phyloP scores from a whole-genome alignment of 2,329 filamentous ascomycete genomes.

The Waltergamsia citrina region DNA sequence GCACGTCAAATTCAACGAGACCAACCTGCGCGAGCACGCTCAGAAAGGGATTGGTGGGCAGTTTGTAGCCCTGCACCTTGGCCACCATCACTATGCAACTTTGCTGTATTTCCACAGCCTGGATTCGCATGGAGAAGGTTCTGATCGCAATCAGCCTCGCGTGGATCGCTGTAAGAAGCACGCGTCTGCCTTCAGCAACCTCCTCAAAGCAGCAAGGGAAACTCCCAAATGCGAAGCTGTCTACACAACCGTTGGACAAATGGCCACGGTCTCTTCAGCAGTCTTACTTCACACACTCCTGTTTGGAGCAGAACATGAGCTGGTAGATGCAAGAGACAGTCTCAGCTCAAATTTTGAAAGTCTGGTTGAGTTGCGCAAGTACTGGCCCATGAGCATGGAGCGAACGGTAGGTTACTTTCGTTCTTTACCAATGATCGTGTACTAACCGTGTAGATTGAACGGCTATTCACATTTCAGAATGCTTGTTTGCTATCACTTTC shows the following conservation, averaged over 20 bases:
- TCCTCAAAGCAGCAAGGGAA: constrained; percentile 9
- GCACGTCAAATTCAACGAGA: too few species aligned
- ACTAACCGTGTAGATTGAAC: constrained; percentile 6
- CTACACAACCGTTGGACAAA: constrained; percentile 10
- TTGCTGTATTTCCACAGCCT: too few species aligned
- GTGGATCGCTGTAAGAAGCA: too few species aligned
- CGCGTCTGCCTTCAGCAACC: constrained; percentile 14
- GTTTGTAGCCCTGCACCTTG: too few species aligned
- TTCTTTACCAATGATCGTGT: neutral
- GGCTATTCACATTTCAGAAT: constrained; percentile 10
- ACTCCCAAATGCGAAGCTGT: constrained; percentile 6
- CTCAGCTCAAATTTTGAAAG: constrained; percentile 10
- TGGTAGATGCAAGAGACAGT: constrained; percentile 4
- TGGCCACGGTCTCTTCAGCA: constrained; percentile 10
- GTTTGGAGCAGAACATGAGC: constrained; percentile 7
- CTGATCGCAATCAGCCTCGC: too few species aligned
- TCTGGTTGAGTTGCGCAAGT: constrained; percentile 8
- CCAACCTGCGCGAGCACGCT: too few species aligned
- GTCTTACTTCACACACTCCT: constrained; percentile 10
- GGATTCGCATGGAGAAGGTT: too few species aligned
- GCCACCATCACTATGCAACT: too few species aligned
- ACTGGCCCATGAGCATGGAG: too few species aligned
- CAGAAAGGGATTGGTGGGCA: too few species aligned
- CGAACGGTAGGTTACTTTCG: constrained; percentile 5
- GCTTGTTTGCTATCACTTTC: constrained; percentile 7